Evolutionary conservation across 768 basidiomycete genomes (phyloP).

Genomic region (Rhizopogon sp.): DNA sequence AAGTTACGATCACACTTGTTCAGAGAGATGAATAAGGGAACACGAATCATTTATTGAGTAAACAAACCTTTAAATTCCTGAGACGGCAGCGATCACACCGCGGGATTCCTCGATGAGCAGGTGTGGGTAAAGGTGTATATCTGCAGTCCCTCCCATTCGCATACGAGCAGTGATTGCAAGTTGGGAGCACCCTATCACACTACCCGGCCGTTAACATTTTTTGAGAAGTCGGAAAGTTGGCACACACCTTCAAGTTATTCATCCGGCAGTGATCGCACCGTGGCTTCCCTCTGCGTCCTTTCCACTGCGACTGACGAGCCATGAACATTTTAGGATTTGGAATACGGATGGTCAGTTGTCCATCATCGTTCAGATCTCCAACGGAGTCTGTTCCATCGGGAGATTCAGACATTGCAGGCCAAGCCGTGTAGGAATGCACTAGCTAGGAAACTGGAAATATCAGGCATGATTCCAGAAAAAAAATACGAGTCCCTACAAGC

Average conservation of each 20-base stretch:
- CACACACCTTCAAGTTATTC: conserved; percentile 65
- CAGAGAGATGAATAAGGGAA: conserved; percentile 2
- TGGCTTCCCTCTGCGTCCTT: conserved; percentile 69
- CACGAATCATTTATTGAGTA: neutral
- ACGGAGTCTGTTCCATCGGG: conserved; percentile 33
- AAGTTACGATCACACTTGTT: conserved; percentile 66
- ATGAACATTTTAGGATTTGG: conserved; percentile 64
- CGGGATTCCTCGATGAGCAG: conserved; percentile 71
- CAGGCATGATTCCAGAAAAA: neutral
- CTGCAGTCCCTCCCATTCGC: conserved; percentile 58
- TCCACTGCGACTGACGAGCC: conserved; percentile 71
- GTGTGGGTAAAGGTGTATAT: conserved; percentile 71
- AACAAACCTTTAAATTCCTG: conserved; percentile 59
- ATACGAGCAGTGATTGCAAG: conserved; percentile 70
- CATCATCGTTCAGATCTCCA: conserved; percentile 41
- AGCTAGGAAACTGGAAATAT: neutral
- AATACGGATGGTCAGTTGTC: conserved; percentile 58
- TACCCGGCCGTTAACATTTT: conserved; percentile 22
- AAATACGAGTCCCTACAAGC: neutral
- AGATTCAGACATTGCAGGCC: conserved; percentile 27
- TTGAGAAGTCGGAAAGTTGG: neutral
- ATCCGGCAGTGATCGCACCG: conserved; percentile 69
- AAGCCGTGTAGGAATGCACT: conserved; percentile 2
- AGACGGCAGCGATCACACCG: conserved; percentile 67
- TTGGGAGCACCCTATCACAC: conserved; percentile 69